Conservation (phyloP, 345 rosid species). For the Salix exigua region DNA sequence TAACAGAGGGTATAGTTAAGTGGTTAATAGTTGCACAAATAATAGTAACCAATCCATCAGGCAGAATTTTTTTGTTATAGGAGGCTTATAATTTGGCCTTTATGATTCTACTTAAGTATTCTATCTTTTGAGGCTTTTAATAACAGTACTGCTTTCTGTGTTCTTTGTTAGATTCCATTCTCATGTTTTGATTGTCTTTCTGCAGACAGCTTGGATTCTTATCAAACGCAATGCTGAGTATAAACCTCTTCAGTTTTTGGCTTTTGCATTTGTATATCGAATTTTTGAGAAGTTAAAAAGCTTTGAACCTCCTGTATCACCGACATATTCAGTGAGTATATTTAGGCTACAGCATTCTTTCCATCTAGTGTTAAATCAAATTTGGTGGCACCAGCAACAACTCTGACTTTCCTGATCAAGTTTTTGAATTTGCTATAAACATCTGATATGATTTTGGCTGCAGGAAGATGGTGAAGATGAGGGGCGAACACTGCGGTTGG, state of each 20-base stretch:
- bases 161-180: not conserved
- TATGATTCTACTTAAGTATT: not conserved
- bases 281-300: slow-evolving; percentile 87
- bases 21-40: not conserved
- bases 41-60: not conserved
- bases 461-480: slow-evolving; percentile 94
- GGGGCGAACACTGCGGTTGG: slow-evolving; percentile 67
- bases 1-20: not conserved
- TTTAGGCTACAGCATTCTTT: not conserved
- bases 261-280: slow-evolving; percentile 85
- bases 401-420: not conserved
- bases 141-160: not conserved
- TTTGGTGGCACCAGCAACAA: not conserved
- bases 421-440: slow-evolving; percentile 13
- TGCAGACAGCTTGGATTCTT: slow-evolving; percentile 84
- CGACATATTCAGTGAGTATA: slow-evolving; percentile 62
- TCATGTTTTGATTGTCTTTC: slow-evolving; percentile 13
- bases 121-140: not conserved
- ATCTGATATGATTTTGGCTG: slow-evolving; percentile 30
- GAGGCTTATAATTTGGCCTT: not conserved
- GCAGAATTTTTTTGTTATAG: not conserved
- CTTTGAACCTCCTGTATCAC: slow-evolving; percentile 67
- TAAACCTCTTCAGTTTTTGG: slow-evolving; percentile 90
- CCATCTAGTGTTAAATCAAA: not conserved
- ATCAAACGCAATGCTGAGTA: slow-evolving; percentile 72